Conservation (phyloP, 352 stramenopile genomes). For the Phytophthora nicotianae region DNA sequence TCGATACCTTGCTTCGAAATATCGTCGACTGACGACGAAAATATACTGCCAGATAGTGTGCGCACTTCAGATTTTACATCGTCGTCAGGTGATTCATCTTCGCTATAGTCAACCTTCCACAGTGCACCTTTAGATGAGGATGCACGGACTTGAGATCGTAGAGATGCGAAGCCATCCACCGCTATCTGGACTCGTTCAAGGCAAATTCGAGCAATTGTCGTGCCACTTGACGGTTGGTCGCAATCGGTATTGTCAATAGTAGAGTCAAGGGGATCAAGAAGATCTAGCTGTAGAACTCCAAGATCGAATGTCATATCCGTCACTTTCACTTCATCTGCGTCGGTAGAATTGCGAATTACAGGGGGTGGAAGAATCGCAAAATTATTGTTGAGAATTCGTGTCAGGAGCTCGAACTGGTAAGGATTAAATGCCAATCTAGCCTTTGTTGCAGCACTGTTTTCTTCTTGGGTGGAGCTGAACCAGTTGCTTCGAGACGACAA, state of each 20-base stretch:
- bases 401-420: slow-evolving; percentile 66
- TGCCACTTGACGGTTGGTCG: slow-evolving; percentile 17
- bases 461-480: slow-evolving; percentile 17
- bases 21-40: slow-evolving; percentile 10
- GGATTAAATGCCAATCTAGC: slow-evolving; percentile 49
- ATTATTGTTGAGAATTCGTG: slow-evolving; percentile 70
- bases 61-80: slow-evolving; percentile 22
- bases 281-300: slow-evolving; percentile 45
- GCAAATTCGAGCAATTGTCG: slow-evolving; percentile 44
- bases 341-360: background rate
- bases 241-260: slow-evolving; percentile 7
- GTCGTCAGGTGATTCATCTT: slow-evolving; percentile 7
- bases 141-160: slow-evolving; percentile 56
- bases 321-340: slow-evolving; percentile 51
- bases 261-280: slow-evolving; percentile 35
- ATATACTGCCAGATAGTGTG: slow-evolving; percentile 30
- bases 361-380: slow-evolving; percentile 36
- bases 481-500: slow-evolving; percentile 48
- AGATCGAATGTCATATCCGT: slow-evolving; percentile 51
- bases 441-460: background rate
- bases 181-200: slow-evolving; percentile 46
- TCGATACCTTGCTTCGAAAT: slow-evolving; percentile 41
- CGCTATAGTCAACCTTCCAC: slow-evolving; percentile 54
- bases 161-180: slow-evolving; percentile 52
- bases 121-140: slow-evolving; percentile 43